These are phyloP conservation scores for Psophocarpus tetragonolobus DNA, from an alignment of 306 rosid genomes.

Conservation along the genomic window DNA sequence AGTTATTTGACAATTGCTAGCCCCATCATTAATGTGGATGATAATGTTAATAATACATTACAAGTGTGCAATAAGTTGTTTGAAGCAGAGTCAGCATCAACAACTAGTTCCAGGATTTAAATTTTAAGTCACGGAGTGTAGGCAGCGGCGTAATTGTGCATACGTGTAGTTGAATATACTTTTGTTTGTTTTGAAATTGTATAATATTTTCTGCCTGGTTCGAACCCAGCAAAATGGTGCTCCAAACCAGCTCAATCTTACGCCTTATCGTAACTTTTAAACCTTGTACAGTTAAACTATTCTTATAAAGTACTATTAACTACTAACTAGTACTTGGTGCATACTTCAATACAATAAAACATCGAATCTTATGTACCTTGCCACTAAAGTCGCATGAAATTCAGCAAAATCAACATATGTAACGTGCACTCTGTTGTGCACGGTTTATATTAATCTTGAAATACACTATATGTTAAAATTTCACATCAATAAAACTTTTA, in stretches of 20 bases:
- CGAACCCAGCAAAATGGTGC: constrained; percentile 9
- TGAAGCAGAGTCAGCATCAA: constrained; percentile 51
- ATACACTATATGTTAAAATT: constrained; percentile 32
- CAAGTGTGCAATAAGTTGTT: constrained; percentile 18
- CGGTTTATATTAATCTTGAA: constrained; percentile 30
- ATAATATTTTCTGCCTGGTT: constrained; percentile 12
- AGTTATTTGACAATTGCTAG: constrained; percentile 14
- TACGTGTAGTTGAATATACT: constrained; percentile 30
- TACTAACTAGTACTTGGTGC: constrained; percentile 25
- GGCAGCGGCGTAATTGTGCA: constrained; percentile 23
- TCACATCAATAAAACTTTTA: constrained; percentile 13
- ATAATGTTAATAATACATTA: constrained; percentile 36
- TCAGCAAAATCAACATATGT: constrained; percentile 34
- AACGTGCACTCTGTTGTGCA: constrained; percentile 37
- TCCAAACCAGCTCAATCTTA: constrained; percentile 2
- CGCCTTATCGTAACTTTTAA: constrained; percentile 25
- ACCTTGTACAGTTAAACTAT: constrained; percentile 46
- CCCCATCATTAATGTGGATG: constrained; percentile 4
- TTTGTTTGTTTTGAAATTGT: constrained; percentile 16
- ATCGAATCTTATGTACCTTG: constrained; percentile 33
- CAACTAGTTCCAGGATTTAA: constrained; percentile 12
- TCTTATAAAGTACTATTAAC: constrained; percentile 39
- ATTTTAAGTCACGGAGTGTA: constrained; percentile 2
- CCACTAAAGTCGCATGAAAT: constrained; percentile 47
- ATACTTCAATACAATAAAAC: constrained; percentile 23